Base-by-base conservation (phyloP, 371 early-diverging fungal genomes). In the Syncephalastrum contaminatum region DNA sequence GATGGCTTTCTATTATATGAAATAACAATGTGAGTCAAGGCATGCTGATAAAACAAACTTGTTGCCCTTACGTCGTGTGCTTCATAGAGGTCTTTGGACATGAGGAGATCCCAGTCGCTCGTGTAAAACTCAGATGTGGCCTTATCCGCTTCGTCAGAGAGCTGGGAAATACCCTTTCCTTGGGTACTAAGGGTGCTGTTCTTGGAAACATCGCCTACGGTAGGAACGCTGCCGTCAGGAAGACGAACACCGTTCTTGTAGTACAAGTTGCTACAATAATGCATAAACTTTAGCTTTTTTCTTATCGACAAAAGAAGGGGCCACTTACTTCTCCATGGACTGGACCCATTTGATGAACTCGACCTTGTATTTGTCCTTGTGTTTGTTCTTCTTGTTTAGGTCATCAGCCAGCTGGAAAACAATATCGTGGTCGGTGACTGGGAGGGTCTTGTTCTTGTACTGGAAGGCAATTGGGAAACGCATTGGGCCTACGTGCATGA, bases 261-360 rank as follows among this genome's bases (percentile, higher is more conserved):
- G 4, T 41, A 60, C 45, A 69, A 41, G 36, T 65, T 65, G 27
- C 66, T 66, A 42, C n/a, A 25, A 12, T 12, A 21, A 16, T n/a
- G 44, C 15, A 45, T 24, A 4, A 50, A 15, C 5, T 14, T 30
- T 8, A 18, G 16, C 22, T 46, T 21, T 24, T 0, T 13, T 16
- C 7, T 30, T 30, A 3, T 30, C 18, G n/a, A 10, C 18, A 41
- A 16, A 8, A 36, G 4, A 45, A 15, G 13, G 13, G 18, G 42
- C n/a, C 6, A 49, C 63, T 54, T 63, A 69, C 70, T 66, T 69
- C 10, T 56, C 42, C 10, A 51, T 54, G 16, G 55, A 49, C 27
- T 67, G 67, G 21, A 64, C 57, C 65, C 65, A 71, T 20, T 64
- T 58, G 41, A 71, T 67, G 46, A 67, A 67, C 13, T 71, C 68